Evolutionary conservation across 129 eudicot genomes (phyloP), one percentile per base, ranked within the genome.

Genomic region (Pittosporum tobira): DNA sequence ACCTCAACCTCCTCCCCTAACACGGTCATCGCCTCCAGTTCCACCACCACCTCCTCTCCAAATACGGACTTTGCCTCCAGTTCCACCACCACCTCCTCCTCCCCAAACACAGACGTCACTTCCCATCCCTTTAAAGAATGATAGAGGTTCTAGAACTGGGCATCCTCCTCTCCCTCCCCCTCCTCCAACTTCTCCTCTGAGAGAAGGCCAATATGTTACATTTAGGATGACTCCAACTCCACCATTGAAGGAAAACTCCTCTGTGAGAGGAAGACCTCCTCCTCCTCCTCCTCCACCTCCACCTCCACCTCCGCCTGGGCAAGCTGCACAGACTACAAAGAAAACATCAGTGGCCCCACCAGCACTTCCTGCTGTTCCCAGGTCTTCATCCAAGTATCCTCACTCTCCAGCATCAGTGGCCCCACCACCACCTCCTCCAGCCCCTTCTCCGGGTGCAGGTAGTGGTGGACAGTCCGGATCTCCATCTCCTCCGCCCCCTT

Each of bases 351-450:
- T 66, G 26, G 69, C 79, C 5, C 79, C 63, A 3, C 78, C 88
- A 19, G 75, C 81, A 10, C 84, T 73, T 5, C 79, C 84, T 18
- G 81, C 84, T 25, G 61, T 66, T 62, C 71, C 76, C 24, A 58
- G 52, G 57, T 55, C 71, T 38, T 51, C 71, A 18, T 22, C 62
- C 15, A 47, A 57, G 28, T 47, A 29, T 57, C 47, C 31, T 66
- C 51, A 27, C 53, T 19, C 50, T 44, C 20, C 67, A 42, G 30
- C 66, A 63, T 59, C 27, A 23, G 53, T 10, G 46, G 30, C 61
- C 31, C 50, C 66, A 34, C 37, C 77, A 10, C 85, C 95, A 8
- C 85, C 96, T 4, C 94, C 89, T 12, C 83, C 91, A 29, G 23
- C 26, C 51, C 66, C 63, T 64, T 47, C 66, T 44, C 27, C 70